phyloP scores from a whole-genome alignment of 2,329 filamentous ascomycete species.

The Alternaria atra region DNA sequence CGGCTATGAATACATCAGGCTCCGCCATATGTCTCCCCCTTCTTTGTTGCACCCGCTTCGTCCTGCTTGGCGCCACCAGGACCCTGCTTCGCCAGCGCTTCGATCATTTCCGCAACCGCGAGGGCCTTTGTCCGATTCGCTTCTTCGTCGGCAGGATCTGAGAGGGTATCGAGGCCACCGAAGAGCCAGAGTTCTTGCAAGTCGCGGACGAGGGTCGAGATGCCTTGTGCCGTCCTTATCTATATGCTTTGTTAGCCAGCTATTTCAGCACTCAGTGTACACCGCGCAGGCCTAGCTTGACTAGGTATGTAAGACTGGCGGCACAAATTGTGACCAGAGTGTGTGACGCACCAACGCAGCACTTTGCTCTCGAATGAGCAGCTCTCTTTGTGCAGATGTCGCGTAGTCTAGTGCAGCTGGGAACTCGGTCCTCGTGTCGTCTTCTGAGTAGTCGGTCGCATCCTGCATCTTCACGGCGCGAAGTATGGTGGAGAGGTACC shows the following conservation, averaged over 20 bases:
- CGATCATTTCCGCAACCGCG: conserved; percentile 34
- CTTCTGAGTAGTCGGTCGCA: conserved; percentile 23
- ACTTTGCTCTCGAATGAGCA: conserved; percentile 67
- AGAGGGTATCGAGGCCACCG: conserved; percentile 68
- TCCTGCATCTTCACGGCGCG: conserved; percentile 62
- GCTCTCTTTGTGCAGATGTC: conserved; percentile 65
- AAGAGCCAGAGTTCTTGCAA: conserved; percentile 75
- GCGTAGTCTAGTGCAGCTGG: conserved; percentile 59
- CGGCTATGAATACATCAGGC: too few relatives aligned
- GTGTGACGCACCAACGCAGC: conserved; percentile 61
- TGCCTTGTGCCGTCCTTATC: conserved; percentile 70
- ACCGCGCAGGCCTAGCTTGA: neutral
- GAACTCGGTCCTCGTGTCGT: conserved; percentile 15
- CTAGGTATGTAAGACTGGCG: neutral
- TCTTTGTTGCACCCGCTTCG: neutral
- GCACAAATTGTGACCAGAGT: neutral
- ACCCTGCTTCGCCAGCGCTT: conserved; percentile 30
- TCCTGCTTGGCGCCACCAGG: conserved; percentile 10
- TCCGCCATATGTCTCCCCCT: conserved; percentile 5
- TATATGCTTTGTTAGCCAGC: conserved; percentile 8
- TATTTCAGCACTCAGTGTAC: neutral
- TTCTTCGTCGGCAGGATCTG: conserved; percentile 39
- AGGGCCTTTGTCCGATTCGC: conserved; percentile 28
- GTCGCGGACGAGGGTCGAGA: conserved; percentile 67
- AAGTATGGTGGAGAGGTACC: conserved; percentile 63